Conservation (phyloP, 1,284 basidiomycete species). For the Trametes hirsuta region DNA sequence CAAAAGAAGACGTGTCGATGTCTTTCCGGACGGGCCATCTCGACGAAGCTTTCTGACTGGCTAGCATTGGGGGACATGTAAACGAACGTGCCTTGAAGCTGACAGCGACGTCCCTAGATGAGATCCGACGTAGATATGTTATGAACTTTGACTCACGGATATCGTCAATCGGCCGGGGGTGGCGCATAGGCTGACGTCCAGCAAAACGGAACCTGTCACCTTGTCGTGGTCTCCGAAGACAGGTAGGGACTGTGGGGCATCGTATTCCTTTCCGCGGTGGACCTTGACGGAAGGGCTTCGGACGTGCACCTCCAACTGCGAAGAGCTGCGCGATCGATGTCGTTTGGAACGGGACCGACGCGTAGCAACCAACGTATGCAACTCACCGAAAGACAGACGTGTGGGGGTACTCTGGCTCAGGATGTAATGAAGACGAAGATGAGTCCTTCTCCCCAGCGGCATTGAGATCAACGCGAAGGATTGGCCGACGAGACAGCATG, state of each 20-base stretch:
- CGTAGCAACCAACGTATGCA: not conserved
- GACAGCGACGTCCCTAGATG: not conserved
- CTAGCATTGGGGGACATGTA: constrained; percentile 43
- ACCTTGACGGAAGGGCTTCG: constrained; percentile 61
- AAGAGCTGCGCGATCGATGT: constrained; percentile 43
- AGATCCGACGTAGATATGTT: not conserved
- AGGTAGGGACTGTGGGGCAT: constrained; percentile 46
- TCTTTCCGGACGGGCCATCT: constrained; percentile 33
- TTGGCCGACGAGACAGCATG: constrained; percentile 22
- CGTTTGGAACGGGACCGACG: not conserved
- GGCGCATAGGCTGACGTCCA: constrained; percentile 52
- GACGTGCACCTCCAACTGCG: constrained; percentile 60
- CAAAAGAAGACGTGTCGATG: constrained; percentile 61
- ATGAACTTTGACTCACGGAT: constrained; percentile 44
- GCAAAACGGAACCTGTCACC: constrained; percentile 58
- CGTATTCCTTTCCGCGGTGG: constrained; percentile 40
- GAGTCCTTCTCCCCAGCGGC: constrained; percentile 10
- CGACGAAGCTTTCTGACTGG: constrained; percentile 32
- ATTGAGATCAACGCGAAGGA: constrained; percentile 24
- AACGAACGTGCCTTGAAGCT: constrained; percentile 70
- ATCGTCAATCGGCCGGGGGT: constrained; percentile 57
- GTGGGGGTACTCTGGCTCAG: constrained; percentile 29
- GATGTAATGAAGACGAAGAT: not conserved
- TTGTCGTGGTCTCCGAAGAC: constrained; percentile 64
- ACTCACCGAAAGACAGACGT: constrained; percentile 38